Conservation (phyloP, 805 yeast genomes). For the Dipodascus geniculatus region DNA sequence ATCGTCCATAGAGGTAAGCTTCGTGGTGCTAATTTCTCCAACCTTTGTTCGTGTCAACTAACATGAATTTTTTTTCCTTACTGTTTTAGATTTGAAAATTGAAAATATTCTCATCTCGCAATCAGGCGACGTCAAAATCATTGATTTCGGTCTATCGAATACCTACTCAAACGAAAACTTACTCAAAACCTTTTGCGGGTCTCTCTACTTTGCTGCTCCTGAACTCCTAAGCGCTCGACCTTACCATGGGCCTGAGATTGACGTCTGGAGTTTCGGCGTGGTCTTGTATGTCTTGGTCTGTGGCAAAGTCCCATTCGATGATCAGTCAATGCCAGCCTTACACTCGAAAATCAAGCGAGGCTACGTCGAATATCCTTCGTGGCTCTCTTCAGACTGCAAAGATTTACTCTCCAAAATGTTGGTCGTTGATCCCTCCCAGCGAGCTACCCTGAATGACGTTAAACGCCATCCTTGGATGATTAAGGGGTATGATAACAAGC, state of each 20-base stretch:
- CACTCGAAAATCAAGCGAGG: constrained; percentile 94
- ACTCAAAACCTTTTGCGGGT: constrained; percentile 92
- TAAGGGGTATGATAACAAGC: constrained; percentile 61
- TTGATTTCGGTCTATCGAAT: constrained; percentile 93
- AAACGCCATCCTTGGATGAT: constrained; percentile 91
- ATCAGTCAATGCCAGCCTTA: constrained; percentile 78
- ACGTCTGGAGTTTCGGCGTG: constrained; percentile 97
- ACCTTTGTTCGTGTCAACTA: not conserved
- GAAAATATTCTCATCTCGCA: constrained; percentile 93
- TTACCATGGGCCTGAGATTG: constrained; percentile 93
- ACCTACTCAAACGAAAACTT: constrained; percentile 59
- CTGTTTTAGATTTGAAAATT: constrained; percentile 60
- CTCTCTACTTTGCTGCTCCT: constrained; percentile 96
- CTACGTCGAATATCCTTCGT: constrained; percentile 78
- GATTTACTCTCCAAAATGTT: constrained; percentile 78
- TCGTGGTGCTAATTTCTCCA: not conserved
- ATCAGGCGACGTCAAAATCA: constrained; percentile 87
- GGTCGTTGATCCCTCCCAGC: constrained; percentile 73
- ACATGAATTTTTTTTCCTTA: not conserved
- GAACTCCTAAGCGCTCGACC: constrained; percentile 88
- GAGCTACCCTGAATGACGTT: constrained; percentile 73
- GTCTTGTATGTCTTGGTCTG: constrained; percentile 90
- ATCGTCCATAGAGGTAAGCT: constrained; percentile 65
- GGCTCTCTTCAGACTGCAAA: constrained; percentile 68
- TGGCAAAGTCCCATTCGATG: constrained; percentile 97